Conservation (phyloP, 192 early-diverging fungal species). For the Dissophora ornata region DNA sequence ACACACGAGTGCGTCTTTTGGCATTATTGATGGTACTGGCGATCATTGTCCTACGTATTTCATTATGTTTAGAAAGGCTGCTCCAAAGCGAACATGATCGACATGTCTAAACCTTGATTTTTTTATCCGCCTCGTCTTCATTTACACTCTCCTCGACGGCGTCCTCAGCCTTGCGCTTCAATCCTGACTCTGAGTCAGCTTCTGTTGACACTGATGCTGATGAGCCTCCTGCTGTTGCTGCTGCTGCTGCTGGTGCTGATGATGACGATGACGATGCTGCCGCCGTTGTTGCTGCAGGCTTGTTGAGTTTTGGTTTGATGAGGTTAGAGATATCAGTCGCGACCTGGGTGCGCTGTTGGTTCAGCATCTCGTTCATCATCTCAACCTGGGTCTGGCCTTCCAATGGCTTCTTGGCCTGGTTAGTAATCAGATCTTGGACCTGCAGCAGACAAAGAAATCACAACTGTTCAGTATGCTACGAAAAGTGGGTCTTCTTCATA, state of each 20-base stretch:
- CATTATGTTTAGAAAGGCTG: not conserved
- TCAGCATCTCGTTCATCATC: slow-evolving; percentile 24
- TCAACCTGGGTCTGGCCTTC: slow-evolving; percentile 45
- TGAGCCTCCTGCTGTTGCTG: not conserved
- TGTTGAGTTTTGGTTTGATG: slow-evolving; percentile 45
- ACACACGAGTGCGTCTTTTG: too few relatives aligned
- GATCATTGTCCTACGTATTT: too few relatives aligned
- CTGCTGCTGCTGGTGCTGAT: slow-evolving; percentile 7
- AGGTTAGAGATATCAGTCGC: slow-evolving; percentile 44
- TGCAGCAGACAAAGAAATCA: slow-evolving; percentile 20
- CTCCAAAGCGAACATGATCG: not conserved
- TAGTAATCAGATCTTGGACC: slow-evolving; percentile 55
- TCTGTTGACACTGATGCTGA: slow-evolving; percentile 12
- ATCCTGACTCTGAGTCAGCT: slow-evolving; percentile 21
- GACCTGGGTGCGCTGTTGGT: slow-evolving; percentile 6
- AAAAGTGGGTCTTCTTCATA: not conserved
- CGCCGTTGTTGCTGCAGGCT: slow-evolving; percentile 6
- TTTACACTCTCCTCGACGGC: slow-evolving; percentile 4
- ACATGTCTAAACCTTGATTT: slow-evolving; percentile 32
- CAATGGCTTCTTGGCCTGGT: slow-evolving; percentile 36
- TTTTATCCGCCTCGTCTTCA: slow-evolving; percentile 35
- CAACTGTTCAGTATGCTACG: not conserved
- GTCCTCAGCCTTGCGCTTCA: slow-evolving; percentile 49
- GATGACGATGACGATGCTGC: slow-evolving; percentile 9
- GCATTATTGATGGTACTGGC: too few relatives aligned